A percentile compares a stretch with the other conserved stretches of the same genome.
Conservation (phyloP, 306 rosid species). For the Sphenostylis stenocarpa region DNA sequence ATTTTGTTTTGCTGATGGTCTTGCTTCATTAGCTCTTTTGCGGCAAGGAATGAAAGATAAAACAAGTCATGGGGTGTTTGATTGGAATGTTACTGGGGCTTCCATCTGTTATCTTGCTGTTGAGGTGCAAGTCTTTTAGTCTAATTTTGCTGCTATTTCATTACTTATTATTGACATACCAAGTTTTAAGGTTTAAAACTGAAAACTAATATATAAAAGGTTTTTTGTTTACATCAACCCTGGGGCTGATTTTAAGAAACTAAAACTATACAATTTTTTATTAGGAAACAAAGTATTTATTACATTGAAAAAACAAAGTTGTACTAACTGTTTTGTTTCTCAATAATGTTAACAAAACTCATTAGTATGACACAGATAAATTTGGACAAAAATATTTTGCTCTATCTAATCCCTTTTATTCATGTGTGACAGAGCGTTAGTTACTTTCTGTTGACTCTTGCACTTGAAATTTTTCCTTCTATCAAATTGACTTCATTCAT, state of each 20-base stretch:
- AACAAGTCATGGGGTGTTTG: constrained; percentile 73
- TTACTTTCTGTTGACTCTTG: constrained; percentile 79
- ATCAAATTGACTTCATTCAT: constrained; percentile 51
- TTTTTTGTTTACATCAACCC: not conserved
- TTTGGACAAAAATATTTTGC: not conserved
- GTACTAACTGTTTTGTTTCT: not conserved
- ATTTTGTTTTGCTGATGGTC: constrained; percentile 98
- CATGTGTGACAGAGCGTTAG: constrained; percentile 62
- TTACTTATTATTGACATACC: constrained; percentile 27
- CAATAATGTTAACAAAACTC: not conserved
- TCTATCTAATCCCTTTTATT: constrained; percentile 38
- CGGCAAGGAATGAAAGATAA: constrained; percentile 96
- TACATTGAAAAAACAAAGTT: not conserved
- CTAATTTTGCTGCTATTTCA: constrained; percentile 17
- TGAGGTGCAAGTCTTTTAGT: constrained; percentile 55
- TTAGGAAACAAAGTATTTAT: not conserved
- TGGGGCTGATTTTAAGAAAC: not conserved
- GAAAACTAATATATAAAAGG: not conserved
- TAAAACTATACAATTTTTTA: not conserved
- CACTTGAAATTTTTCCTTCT: constrained; percentile 70
- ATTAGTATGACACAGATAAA: not conserved
- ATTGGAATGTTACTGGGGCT: constrained; percentile 96
- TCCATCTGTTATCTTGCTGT: constrained; percentile 87
- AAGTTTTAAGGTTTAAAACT: constrained; percentile 25
- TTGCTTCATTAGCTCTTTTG: constrained; percentile 93